Conservation (phyloP, 345 rosid genomes). For the Euclidium syriacum region DNA sequence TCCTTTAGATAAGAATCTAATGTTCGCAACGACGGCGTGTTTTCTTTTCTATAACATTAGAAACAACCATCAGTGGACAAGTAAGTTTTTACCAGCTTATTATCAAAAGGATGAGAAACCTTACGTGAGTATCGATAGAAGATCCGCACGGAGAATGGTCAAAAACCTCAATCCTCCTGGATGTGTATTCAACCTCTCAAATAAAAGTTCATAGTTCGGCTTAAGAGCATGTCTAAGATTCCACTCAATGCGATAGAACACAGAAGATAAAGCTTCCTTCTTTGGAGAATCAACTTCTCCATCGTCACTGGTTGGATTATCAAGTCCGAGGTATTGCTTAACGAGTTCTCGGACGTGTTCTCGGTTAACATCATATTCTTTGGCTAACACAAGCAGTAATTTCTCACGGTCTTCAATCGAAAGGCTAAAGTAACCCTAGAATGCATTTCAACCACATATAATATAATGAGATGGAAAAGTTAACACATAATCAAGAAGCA, state of each 20-base stretch:
- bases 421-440: constrained; percentile 73
- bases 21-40: constrained; percentile 55
- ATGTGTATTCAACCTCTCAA: constrained; percentile 81
- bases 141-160: constrained; percentile 74
- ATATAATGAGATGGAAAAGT: neutral
- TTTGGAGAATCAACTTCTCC: constrained; percentile 27
- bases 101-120: constrained; percentile 13
- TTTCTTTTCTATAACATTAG: constrained; percentile 61
- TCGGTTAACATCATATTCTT: constrained; percentile 75
- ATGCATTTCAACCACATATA: constrained; percentile 10
- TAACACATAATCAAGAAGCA: constrained; percentile 3
- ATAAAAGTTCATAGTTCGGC: constrained; percentile 75
- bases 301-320: constrained; percentile 43
- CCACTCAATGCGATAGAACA: constrained; percentile 73
- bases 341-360: constrained; percentile 63
- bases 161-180: constrained; percentile 83
- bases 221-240: constrained; percentile 74
- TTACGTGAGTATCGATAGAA: constrained; percentile 64
- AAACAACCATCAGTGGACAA: neutral
- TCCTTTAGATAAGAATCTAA: constrained; percentile 77
- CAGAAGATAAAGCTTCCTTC: constrained; percentile 50
- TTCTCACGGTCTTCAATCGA: constrained; percentile 51
- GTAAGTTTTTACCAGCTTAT: neutral
- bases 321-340: constrained; percentile 81
- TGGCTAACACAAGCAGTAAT: constrained; percentile 58